Conservation (phyloP, 2,329 filamentous ascomycete species). For the Claviceps sp. region DNA sequence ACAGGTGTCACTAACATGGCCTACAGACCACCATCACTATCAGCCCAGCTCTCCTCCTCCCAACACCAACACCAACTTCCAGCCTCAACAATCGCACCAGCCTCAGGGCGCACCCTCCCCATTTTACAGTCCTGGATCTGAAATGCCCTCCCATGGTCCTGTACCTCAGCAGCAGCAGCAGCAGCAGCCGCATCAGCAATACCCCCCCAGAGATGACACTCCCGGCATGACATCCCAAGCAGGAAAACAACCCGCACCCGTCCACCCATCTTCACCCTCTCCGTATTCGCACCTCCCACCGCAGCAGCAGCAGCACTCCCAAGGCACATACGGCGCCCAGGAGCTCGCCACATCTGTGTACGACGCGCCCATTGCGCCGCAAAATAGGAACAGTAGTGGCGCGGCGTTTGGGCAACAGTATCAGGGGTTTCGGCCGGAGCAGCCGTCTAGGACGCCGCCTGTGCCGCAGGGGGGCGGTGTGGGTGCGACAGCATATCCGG, state of each 20-base stretch:
- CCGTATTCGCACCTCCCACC: slow-evolving; percentile 26
- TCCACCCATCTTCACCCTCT: slow-evolving; percentile 37
- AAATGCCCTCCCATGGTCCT: slow-evolving; percentile 30
- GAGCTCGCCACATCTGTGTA: slow-evolving; percentile 68
- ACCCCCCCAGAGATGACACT: slow-evolving; percentile 38
- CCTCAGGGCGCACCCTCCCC: slow-evolving; percentile 33
- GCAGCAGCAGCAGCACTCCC: slow-evolving; percentile 39
- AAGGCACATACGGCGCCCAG: slow-evolving; percentile 60
- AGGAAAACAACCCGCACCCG: slow-evolving; percentile 7
- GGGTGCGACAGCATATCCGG: neutral
- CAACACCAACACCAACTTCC: slow-evolving; percentile 22
- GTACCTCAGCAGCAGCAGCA: slow-evolving; percentile 16
- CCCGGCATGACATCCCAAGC: slow-evolving; percentile 25
- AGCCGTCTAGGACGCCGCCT: neutral
- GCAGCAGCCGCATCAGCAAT: slow-evolving; percentile 16
- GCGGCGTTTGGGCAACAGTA: slow-evolving; percentile 21
- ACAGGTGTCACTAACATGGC: no score
- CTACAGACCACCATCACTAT: slow-evolving; percentile 33
- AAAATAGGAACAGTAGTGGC: slow-evolving; percentile 22
- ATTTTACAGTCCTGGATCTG: slow-evolving; percentile 52
- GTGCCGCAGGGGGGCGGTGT: neutral
- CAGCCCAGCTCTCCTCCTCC: slow-evolving; percentile 33
- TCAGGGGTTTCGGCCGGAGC: slow-evolving; percentile 16
- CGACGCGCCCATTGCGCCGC: slow-evolving; percentile 53
- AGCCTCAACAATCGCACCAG: slow-evolving; percentile 19